phyloP scores from a whole-genome alignment of 352 stramenopile genomes.

The Phytophthora constricta region DNA sequence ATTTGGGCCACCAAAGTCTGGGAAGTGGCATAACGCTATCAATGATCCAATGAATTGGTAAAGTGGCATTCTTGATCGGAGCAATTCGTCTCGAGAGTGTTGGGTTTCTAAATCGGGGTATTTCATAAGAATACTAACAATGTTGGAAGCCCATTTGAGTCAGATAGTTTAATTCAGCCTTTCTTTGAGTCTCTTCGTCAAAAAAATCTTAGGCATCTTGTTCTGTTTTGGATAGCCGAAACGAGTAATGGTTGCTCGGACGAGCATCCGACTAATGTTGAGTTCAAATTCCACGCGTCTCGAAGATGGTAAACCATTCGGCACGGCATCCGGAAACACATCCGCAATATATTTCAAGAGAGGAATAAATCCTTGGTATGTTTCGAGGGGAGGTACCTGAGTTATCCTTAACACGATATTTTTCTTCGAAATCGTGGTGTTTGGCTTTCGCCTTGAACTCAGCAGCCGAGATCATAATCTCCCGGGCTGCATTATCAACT shows the following conservation, averaged over 20 bases:
- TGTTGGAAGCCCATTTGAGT: conserved; percentile 36
- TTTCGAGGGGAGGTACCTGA: too few relatives aligned
- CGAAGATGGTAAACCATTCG: too few relatives aligned
- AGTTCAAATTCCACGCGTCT: conserved; percentile 26
- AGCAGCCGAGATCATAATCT: too few relatives aligned
- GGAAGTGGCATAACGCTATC: conserved; percentile 25
- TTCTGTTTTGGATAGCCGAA: conserved; percentile 18
- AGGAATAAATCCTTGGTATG: too few relatives aligned
- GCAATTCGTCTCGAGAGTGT: conserved; percentile 18
- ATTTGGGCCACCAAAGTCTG: conserved; percentile 19
- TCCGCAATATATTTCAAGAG: too few relatives aligned
- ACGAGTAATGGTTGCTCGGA: conserved; percentile 19
- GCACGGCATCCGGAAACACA: too few relatives aligned
- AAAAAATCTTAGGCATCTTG: conserved; percentile 18
- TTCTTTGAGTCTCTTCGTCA: conserved; percentile 22
- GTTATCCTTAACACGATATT: too few relatives aligned
- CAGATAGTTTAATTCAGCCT: conserved; percentile 34
- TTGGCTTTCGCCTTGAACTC: too few relatives aligned
- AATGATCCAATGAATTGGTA: conserved; percentile 25
- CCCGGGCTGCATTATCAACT: too few relatives aligned
- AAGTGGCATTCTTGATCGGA: conserved; percentile 15
- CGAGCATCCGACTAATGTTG: conserved; percentile 29
- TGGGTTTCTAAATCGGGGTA: conserved; percentile 13
- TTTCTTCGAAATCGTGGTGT: too few relatives aligned
- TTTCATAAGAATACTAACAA: conserved; percentile 34